A percentile compares a stretch with the other conserved stretches of the same genome.
Conservation (phyloP, 768 basidiomycete species). For the Lactifluus volemus region DNA sequence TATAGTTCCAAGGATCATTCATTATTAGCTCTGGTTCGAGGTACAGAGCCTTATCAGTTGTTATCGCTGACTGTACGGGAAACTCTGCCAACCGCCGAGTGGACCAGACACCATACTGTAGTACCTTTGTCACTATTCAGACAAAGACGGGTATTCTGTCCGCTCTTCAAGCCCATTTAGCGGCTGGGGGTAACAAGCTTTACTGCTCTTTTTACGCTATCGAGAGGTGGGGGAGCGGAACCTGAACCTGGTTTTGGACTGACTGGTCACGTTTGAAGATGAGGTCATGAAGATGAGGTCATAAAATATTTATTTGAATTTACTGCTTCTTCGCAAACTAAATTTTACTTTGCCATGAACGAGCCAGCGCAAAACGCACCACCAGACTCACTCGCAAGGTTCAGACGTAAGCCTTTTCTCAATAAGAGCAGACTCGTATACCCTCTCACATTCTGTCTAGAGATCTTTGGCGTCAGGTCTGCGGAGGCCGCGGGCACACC, state of each 20-base stretch:
- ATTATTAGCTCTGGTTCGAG: too few relatives aligned
- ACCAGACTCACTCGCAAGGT: not conserved
- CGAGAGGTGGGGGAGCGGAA: conserved; percentile 57
- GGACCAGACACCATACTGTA: too few relatives aligned
- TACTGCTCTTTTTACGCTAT: conserved; percentile 48
- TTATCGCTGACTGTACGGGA: too few relatives aligned
- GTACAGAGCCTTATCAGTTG: too few relatives aligned
- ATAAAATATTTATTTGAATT: too few relatives aligned
- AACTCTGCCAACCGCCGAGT: too few relatives aligned
- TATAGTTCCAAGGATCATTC: too few relatives aligned
- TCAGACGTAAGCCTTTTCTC: conserved; percentile 10
- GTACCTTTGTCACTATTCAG: conserved; percentile 66
- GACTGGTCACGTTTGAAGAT: too few relatives aligned
- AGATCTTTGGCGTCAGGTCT: not conserved
- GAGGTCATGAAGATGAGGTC: too few relatives aligned
- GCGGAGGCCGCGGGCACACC: conserved; percentile 30
- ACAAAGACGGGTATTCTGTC: conserved; percentile 57
- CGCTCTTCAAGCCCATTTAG: conserved; percentile 29
- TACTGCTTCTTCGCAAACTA: too few relatives aligned
- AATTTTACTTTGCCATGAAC: not conserved
- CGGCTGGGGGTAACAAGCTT: conserved; percentile 44
- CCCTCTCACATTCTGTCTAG: not conserved
- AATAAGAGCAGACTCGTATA: not conserved
- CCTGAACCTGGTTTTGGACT: conserved; percentile 19
- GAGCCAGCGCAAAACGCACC: not conserved